Evolutionary conservation across 2,329 filamentous ascomycete species (phyloP).

Genomic region (Diaporthe velutina): DNA sequence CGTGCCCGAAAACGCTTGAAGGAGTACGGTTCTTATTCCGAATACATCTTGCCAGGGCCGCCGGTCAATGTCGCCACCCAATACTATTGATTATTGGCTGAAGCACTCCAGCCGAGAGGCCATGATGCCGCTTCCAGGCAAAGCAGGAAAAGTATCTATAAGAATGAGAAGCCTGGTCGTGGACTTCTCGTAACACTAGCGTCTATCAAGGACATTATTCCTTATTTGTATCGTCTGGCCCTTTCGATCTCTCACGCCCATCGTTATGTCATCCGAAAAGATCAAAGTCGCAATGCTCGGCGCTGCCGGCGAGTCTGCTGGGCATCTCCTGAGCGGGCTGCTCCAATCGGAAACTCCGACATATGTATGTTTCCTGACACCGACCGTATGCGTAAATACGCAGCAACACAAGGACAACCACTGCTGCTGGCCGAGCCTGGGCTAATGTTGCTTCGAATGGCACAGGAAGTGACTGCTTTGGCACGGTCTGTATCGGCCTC

Average conservation of each 20-base stretch:
- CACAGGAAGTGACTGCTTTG: not conserved
- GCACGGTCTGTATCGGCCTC: not conserved
- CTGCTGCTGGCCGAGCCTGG: not conserved
- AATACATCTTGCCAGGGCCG: no score
- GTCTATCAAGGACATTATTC: not conserved
- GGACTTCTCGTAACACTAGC: not conserved
- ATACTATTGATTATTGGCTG: no score
- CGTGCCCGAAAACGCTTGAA: no score
- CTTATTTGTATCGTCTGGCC: not conserved
- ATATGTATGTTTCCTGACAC: not conserved
- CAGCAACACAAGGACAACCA: no score
- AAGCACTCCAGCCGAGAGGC: no score
- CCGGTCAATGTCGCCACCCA: no score
- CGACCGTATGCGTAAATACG: not conserved
- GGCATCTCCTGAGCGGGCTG: not conserved
- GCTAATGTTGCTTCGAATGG: not conserved
- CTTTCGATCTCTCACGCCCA: not conserved
- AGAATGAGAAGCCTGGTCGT: not conserved
- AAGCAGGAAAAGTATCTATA: no score
- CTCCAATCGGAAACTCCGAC: not conserved
- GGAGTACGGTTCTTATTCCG: no score
- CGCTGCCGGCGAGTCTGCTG: not conserved
- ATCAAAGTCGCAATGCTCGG: not conserved
- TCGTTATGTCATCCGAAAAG: not conserved
- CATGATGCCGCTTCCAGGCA: no score